Evolutionary conservation across 176 grass and related monocot genomes (phyloP).

Genomic region (Rhynchospora tenuis): DNA sequence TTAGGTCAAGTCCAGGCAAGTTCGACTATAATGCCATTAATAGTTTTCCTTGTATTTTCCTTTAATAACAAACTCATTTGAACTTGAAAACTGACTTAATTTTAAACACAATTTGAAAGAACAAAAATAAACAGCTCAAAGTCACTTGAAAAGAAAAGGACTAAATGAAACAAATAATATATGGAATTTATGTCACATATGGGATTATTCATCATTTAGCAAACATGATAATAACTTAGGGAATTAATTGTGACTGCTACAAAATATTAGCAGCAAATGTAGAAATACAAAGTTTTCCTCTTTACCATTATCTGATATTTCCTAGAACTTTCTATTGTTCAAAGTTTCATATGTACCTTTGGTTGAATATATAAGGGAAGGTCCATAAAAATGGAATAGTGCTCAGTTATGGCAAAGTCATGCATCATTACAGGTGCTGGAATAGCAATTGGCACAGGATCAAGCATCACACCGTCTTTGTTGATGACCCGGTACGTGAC

Average conservation of each 20-base stretch:
- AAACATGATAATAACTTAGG: neutral
- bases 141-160: too few species aligned
- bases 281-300: neutral
- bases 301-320: neutral
- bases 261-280: neutral
- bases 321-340: neutral
- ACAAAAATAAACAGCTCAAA: too few species aligned
- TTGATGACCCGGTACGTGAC: constrained; percentile 93
- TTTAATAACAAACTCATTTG: too few species aligned
- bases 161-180: too few species aligned
- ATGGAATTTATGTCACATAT: neutral
- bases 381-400: constrained; percentile 96
- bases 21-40: too few species aligned
- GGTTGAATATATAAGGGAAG: constrained; percentile 79
- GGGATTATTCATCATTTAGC: neutral
- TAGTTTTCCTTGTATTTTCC: too few species aligned
- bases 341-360: constrained; percentile 39
- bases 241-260: neutral
- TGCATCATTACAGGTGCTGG: constrained; percentile 96
- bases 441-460: constrained; percentile 98
- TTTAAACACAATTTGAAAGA: too few species aligned
- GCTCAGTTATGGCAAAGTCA: constrained; percentile 96
- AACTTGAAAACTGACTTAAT: too few species aligned
- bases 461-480: constrained; percentile 85
- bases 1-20: too few species aligned